phyloP scores from a whole-genome alignment of 192 early-diverging fungal species.

The Glomus cerebriforme region DNA sequence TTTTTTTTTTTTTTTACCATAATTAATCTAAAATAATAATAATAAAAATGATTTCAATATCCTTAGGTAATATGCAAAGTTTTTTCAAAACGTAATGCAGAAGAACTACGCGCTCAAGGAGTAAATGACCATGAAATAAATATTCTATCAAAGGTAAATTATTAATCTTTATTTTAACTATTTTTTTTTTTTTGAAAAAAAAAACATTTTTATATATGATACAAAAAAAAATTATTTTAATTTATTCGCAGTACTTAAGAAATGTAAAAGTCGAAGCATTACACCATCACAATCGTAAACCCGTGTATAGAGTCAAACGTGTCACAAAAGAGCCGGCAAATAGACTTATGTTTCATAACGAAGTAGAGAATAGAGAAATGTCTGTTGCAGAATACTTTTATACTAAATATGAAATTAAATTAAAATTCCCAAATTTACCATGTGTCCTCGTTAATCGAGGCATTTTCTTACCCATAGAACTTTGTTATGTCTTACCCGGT shows the following conservation, averaged over 20 bases:
- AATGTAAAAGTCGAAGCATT: neutral
- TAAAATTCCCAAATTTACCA: conserved; percentile 5
- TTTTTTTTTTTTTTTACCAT: neutral
- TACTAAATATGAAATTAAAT: neutral
- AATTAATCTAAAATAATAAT: too few species aligned
- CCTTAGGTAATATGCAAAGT: neutral
- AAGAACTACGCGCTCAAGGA: neutral
- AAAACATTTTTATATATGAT: too few species aligned
- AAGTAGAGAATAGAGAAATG: neutral
- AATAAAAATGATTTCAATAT: neutral
- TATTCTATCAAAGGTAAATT: neutral
- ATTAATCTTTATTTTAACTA: neutral
- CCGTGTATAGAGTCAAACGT: neutral
- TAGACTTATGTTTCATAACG: neutral
- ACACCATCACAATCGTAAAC: neutral
- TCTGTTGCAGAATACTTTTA: conserved; percentile 8
- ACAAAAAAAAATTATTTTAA: too few species aligned
- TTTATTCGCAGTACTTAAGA: neutral
- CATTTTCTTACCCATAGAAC: neutral
- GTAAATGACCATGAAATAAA: neutral
- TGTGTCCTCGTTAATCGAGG: neutral
- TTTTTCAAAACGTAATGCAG: neutral
- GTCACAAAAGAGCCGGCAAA: neutral
- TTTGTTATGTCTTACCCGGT: neutral
- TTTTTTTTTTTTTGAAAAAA: too few species aligned